These are phyloP conservation scores for Arachis stenosperma DNA, from an alignment of 306 rosid species.

Conservation along the genomic window DNA sequence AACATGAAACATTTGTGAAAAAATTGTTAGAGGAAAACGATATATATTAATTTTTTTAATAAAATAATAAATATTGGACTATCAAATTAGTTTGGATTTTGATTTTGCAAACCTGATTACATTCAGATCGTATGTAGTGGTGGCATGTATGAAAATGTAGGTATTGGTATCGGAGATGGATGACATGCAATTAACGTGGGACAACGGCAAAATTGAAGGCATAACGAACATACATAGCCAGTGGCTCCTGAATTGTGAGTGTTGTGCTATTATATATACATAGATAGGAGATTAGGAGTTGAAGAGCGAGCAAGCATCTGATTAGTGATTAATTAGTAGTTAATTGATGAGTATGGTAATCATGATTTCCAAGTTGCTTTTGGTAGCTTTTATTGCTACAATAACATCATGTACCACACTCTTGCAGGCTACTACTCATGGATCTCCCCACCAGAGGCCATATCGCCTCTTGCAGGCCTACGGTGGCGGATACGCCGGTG, in stretches of 20 bases:
- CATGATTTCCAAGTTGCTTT: conserved; percentile 48
- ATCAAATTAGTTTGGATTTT: too few species aligned
- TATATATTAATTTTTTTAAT: too few species aligned
- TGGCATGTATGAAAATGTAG: too few species aligned
- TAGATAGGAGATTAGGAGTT: too few species aligned
- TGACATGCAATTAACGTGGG: conserved; percentile 40
- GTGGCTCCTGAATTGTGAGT: not conserved
- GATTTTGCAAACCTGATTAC: too few species aligned
- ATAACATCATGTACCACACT: not conserved
- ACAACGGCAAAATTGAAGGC: conserved; percentile 32
- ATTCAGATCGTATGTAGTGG: too few species aligned
- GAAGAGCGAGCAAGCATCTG: not conserved
- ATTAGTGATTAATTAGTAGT: not conserved
- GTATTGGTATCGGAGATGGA: not conserved
- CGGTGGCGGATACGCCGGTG: conserved; percentile 44
- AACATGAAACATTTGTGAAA: too few species aligned
- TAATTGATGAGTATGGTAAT: not conserved
- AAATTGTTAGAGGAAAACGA: too few species aligned
- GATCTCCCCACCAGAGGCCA: conserved; percentile 35
- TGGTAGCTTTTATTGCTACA: conserved; percentile 45
- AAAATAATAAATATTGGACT: too few species aligned
- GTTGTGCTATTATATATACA: not conserved
- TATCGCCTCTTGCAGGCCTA: conserved; percentile 38
- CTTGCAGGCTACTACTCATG: conserved; percentile 29
- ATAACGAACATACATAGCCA: not conserved